Evolutionary conservation across 2,329 filamentous ascomycete genomes (phyloP).

Genomic region (Endocalyx cinctus): DNA sequence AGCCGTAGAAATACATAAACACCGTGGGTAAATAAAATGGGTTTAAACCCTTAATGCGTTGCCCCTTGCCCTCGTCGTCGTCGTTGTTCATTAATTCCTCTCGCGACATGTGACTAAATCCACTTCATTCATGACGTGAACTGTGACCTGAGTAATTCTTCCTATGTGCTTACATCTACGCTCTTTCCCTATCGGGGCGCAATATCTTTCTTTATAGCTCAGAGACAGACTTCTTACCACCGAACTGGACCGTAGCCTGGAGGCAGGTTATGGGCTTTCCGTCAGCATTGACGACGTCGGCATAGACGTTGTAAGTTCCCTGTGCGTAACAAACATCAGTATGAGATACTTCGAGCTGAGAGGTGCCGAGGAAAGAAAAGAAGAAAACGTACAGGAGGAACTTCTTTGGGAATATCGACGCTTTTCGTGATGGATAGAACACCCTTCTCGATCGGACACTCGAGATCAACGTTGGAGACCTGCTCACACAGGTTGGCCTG

Average conservation of each 20-base stretch:
- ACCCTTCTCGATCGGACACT: slow-evolving; percentile 84
- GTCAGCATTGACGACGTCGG: slow-evolving; percentile 75
- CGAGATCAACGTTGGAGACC: slow-evolving; percentile 78
- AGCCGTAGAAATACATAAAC: slow-evolving; percentile 13
- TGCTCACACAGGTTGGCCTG: slow-evolving; percentile 84
- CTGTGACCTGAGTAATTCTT: too few relatives aligned
- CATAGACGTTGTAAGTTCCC: slow-evolving; percentile 87
- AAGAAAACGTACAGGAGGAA: slow-evolving; percentile 70
- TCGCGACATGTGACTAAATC: too few relatives aligned
- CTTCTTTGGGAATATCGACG: slow-evolving; percentile 78
- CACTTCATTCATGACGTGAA: too few relatives aligned
- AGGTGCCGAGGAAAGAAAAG: too few relatives aligned
- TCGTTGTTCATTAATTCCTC: too few relatives aligned
- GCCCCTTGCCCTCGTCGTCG: slow-evolving; percentile 13
- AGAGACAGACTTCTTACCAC: slow-evolving; percentile 29
- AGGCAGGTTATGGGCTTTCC: slow-evolving; percentile 79
- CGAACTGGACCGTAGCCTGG: slow-evolving; percentile 66
- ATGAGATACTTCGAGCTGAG: too few relatives aligned
- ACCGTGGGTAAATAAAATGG: slow-evolving; percentile 7
- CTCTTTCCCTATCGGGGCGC: too few relatives aligned
- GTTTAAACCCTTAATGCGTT: slow-evolving; percentile 9
- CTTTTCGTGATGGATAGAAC: slow-evolving; percentile 69
- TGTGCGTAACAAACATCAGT: slow-evolving; percentile 28
- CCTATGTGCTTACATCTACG: too few relatives aligned
- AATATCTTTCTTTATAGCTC: slow-evolving; percentile 11